A percentile compares a stretch with the other conserved stretches of the same genome.
Conservation (phyloP, 306 rosid species). For the Cyamopsis tetragonoloba region DNA sequence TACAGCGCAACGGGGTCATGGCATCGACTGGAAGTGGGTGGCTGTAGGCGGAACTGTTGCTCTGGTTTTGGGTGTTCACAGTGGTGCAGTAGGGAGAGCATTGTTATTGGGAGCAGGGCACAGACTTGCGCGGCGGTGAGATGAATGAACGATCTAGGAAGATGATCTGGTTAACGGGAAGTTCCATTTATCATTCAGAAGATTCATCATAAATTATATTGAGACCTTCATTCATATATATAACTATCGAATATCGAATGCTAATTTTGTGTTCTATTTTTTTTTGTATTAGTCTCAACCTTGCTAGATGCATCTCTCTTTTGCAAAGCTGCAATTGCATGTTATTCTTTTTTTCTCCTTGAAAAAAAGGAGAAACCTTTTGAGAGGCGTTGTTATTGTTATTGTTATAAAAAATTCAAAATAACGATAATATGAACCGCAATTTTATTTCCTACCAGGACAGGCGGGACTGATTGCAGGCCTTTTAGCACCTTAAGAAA, state of each 20-base stretch:
- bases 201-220: conserved; percentile 25
- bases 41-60: conserved; percentile 91
- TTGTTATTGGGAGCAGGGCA: conserved; percentile 87
- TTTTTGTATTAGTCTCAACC: conserved; percentile 8
- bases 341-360: too few species aligned
- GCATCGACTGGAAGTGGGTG: conserved; percentile 95
- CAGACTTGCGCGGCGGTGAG: conserved; percentile 70
- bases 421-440: background rate
- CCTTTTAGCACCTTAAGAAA: background rate
- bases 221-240: conserved; percentile 12
- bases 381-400: background rate
- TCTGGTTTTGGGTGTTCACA: conserved; percentile 81
- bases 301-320: background rate
- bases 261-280: conserved; percentile 17
- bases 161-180: conserved; percentile 1
- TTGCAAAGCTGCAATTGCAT: conserved; percentile 7
- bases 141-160: too few species aligned
- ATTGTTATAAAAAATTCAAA: too few species aligned
- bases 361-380: background rate
- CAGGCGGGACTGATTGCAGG: background rate
- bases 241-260: conserved; percentile 12
- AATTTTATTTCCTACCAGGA: background rate
- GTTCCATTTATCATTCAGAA: conserved; percentile 20
- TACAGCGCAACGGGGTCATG: conserved; percentile 34
- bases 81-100: conserved; percentile 73